Conservation (phyloP, 495 filamentous ascomycete genomes). For the Astrothelium subdiscretum region DNA sequence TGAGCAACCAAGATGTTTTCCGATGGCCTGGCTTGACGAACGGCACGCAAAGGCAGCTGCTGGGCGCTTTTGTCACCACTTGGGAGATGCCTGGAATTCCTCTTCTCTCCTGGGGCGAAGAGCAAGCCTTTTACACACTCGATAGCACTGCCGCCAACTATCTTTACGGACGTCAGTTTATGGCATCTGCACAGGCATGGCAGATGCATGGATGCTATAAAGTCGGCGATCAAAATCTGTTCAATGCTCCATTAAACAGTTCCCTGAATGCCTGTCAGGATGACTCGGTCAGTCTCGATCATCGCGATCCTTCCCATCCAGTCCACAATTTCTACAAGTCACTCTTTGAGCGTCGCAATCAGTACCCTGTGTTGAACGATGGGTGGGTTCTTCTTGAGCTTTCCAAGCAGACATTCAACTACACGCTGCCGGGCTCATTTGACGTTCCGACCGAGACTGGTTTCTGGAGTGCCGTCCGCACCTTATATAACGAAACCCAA, state of each 20-base stretch:
- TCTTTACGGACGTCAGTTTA: slow-evolving; percentile 57
- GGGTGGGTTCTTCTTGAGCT: slow-evolving; percentile 50
- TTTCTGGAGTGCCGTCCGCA: slow-evolving; percentile 54
- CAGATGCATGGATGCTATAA: slow-evolving; percentile 57
- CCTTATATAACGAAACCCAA: slow-evolving; percentile 39
- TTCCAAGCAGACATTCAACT: slow-evolving; percentile 44
- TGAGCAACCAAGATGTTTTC: slow-evolving; percentile 65
- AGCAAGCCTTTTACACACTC: slow-evolving; percentile 56
- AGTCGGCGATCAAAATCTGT: slow-evolving; percentile 44
- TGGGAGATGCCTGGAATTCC: slow-evolving; percentile 57
- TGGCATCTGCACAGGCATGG: slow-evolving; percentile 58
- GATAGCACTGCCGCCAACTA: slow-evolving; percentile 60
- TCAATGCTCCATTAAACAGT: slow-evolving; percentile 45
- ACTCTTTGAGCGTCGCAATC: slow-evolving; percentile 51
- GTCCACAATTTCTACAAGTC: slow-evolving; percentile 55
- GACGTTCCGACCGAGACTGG: slow-evolving; percentile 49
- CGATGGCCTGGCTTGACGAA: slow-evolving; percentile 57
- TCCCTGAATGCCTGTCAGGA: slow-evolving; percentile 50
- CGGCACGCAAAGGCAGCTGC: slow-evolving; percentile 49
- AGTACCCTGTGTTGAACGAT: slow-evolving; percentile 51
- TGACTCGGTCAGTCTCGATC: slow-evolving; percentile 46
- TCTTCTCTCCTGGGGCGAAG: slow-evolving; percentile 56
- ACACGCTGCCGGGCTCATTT: slow-evolving; percentile 43
- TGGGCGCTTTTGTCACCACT: slow-evolving; percentile 54
- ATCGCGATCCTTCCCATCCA: slow-evolving; percentile 58